Evolutionary conservation across 257 asterid genomes (phyloP), one percentile per base, ranked within the genome.

Genomic region (Jacaranda copaia): DNA sequence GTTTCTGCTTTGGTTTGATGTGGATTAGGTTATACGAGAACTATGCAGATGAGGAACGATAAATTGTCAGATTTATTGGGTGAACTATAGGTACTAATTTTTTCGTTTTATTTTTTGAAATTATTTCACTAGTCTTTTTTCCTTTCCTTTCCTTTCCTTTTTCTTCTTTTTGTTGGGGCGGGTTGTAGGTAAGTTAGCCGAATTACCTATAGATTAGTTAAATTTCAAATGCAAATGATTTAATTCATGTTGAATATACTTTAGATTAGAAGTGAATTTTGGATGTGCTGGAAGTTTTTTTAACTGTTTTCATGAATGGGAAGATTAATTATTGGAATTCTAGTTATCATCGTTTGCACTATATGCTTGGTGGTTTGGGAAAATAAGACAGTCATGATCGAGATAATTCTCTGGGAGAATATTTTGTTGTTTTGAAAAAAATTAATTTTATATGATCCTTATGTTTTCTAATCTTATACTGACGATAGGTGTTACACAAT

Each of bases 31-130:
- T 87, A 84, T 68, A 80, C 88, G 38, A 88, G 90, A 61, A 87
- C 90, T 51, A 59, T 87, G 67, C 73, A 84, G 73, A 9, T 87
- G 81, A 87, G 72, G 87, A 87, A 84, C 46, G 87, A 84, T 14
- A 87, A 87, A 80, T 77, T 87, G 52, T 84, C 90, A 59, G 90
- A 87, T 80, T 68, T 87, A 9, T 63, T 87, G 69, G 84, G 85
- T 62, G 90, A 87, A 68, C 49, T 87, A 32, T 87, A 87, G 87
- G 90, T 87, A 82, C 40, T 64, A 32, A 39, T n/a, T 72, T 76
- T 58, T 55, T 5, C 6, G 1, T 49, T 60, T 15, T 5, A 73
- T 6, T 20, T 60, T 38, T 52, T 0, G 3, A 11, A 49, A 20
- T 64, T 48, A 25, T 20, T 64, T 58, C 39, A 42, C 32, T 25